Evolutionary conservation across 202 grass and related monocot species (phyloP).

Genomic region (Carex sylvatica): DNA sequence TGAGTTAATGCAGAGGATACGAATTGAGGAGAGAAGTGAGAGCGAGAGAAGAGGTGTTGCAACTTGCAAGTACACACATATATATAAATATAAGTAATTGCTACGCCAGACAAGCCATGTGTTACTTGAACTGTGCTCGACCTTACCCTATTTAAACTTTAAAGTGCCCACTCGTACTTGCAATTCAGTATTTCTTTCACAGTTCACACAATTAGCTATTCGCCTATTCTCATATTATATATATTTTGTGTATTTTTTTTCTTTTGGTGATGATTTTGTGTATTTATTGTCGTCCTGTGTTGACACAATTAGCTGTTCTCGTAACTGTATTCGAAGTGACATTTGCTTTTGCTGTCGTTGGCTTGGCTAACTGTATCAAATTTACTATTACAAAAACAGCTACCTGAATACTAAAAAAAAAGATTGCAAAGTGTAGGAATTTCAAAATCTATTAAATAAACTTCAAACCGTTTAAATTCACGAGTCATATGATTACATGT

Average conservation of each 20-base stretch:
- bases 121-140: constrained; percentile 20
- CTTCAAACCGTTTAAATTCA: no score
- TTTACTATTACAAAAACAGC: no score
- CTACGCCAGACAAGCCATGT: neutral
- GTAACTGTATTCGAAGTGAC: neutral
- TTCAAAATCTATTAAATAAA: no score
- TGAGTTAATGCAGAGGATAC: no score
- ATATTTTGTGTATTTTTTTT: neutral
- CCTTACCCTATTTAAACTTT: constrained; percentile 4
- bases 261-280: neutral
- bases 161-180: neutral
- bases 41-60: no score
- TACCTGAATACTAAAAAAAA: no score
- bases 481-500: no score
- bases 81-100: neutral
- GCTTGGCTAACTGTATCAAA: neutral
- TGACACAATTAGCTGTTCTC: neutral
- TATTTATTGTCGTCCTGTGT: constrained; percentile 2
- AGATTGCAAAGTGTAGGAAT: neutral
- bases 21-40: no score
- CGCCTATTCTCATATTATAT: no score
- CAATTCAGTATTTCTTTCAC: constrained; percentile 2
- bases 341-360: neutral
- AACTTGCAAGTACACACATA: neutral
- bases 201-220: neutral